These are phyloP conservation scores for Aspergillus cavernicola DNA, from an alignment of 495 filamentous ascomycete species.

Conservation along the genomic window DNA sequence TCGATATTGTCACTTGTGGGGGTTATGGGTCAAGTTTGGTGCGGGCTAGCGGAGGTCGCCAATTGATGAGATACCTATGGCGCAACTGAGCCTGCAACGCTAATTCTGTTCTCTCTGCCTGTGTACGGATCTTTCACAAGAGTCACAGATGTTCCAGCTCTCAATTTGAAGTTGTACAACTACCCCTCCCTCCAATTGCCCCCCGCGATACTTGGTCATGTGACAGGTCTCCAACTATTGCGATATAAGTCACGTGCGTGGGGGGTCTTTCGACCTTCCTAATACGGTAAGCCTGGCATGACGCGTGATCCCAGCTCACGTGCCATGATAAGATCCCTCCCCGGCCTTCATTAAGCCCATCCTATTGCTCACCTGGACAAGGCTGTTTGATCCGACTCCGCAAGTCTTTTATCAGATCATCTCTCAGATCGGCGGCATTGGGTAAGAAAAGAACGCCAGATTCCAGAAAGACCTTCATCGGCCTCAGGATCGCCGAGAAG, in stretches of 20 bases:
- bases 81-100: too few species aligned
- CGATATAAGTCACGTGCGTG: conserved; percentile 7
- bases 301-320: conserved; percentile 2
- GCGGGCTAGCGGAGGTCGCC: not conserved
- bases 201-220: not conserved
- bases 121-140: too few species aligned
- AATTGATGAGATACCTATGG: too few species aligned
- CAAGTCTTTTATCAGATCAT: not conserved
- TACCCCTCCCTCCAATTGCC: not conserved
- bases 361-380: not conserved
- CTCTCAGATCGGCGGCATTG: conserved; percentile 4
- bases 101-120: too few species aligned
- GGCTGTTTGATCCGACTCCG: conserved; percentile 5
- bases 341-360: too few species aligned
- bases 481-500: conserved; percentile 18
- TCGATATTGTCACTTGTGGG: not conserved
- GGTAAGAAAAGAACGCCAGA: conserved; percentile 1
- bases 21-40: not conserved
- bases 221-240: not conserved
- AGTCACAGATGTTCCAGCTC: too few species aligned
- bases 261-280: conserved; percentile 2
- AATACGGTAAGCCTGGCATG: conserved; percentile 2
- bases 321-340: not conserved
- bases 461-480: conserved; percentile 15
- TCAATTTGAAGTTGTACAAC: not conserved